Conservation (phyloP, 2,329 filamentous ascomycete species). For the Blastomyces emzantsi region DNA sequence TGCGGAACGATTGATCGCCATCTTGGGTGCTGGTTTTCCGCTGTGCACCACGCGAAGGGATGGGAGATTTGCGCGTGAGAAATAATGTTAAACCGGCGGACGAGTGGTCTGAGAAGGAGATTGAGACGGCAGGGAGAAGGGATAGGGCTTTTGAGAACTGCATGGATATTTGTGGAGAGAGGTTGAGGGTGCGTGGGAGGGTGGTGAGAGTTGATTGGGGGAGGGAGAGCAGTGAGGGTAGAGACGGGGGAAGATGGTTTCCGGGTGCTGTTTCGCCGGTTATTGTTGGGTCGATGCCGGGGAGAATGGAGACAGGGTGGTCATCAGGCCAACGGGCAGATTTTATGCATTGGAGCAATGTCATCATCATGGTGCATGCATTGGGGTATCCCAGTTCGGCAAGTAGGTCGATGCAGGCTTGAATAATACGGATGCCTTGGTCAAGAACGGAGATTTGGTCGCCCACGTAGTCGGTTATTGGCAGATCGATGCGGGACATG, state of each 20-base stretch:
- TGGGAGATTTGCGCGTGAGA: conserved; percentile 12
- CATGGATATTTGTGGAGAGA: conserved; percentile 18
- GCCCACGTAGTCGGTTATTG: conserved; percentile 94
- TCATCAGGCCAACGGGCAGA: conserved; percentile 85
- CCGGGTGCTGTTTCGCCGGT: conserved; percentile 7
- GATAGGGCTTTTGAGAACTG: conserved; percentile 51
- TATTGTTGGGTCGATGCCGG: conserved; percentile 46
- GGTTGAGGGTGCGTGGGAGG: conserved; percentile 24
- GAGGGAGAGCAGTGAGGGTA: conserved; percentile 27
- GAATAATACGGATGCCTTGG: conserved; percentile 92
- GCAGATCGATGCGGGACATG: conserved; percentile 85
- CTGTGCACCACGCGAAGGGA: conserved; percentile 4
- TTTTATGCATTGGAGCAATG: conserved; percentile 83
- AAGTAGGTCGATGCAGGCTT: conserved; percentile 88
- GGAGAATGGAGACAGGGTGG: conserved; percentile 67
- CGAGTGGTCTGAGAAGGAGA: conserved; percentile 54
- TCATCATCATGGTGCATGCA: conserved; percentile 72
- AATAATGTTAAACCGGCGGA: conserved; percentile 48
- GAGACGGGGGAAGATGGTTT: conserved; percentile 24
- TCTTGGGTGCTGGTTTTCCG: conserved; percentile 55
- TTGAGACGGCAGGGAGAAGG: conserved; percentile 58
- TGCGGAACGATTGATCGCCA: conserved; percentile 40
- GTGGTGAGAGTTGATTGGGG: conserved; percentile 20
- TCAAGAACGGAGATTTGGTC: conserved; percentile 84
- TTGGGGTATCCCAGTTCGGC: conserved; percentile 78